Evolutionary conservation across 2,329 filamentous ascomycete genomes (phyloP), one percentile per base, ranked within the genome.

Genomic region (Capronia epimyces): DNA sequence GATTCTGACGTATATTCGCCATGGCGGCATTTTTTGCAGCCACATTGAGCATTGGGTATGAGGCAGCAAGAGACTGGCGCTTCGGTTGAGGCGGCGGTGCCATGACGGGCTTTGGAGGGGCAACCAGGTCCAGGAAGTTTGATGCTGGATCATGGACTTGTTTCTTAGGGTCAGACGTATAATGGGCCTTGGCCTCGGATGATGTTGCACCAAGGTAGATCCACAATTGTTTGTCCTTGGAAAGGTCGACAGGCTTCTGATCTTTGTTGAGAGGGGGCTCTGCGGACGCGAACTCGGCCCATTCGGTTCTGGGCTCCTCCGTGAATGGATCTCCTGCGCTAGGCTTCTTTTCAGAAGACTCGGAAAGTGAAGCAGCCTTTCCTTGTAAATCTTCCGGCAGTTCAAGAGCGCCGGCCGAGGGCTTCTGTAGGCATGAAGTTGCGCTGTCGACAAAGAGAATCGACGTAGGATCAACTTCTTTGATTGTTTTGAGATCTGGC

Each of bases 121-220:
- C 70, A 55, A 74, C 69, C 58, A 66, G 69, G 57, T 74, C 71
- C 49, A 76, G 66, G 67, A 75, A 76, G 67, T 74, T 74, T 54
- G 72, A 69, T 55, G 69, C 66, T 56, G 69, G 68, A 62, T 76
- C 74, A 67, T 75, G 70, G 56, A 70, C 60, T 53, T 62, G 59
- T 51, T 73, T 75, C 52, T 69, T 71, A 37, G 78, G 80, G 69
- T 95, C 83, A 62, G 93, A 87, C 3, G 90, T 95, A 69, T 93
- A 98, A 66, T 94, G 89, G 21, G 89, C 84, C 67, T 84, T 89
- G 47, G 89, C 86, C 64, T 97, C 91, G 5, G 91, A 96, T 18
- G 91, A 97, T 16, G 79, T 80, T 66, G 82, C 82, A 25, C 88
- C 88, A 53, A 98, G 77, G 66, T 96, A 97, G 70, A 89, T 80